A percentile compares a stretch with the other conserved stretches of the same genome.
phyloP scores from a whole-genome alignment of 208 protist genomes.

The Acanthamoeba culbertsoni region DNA sequence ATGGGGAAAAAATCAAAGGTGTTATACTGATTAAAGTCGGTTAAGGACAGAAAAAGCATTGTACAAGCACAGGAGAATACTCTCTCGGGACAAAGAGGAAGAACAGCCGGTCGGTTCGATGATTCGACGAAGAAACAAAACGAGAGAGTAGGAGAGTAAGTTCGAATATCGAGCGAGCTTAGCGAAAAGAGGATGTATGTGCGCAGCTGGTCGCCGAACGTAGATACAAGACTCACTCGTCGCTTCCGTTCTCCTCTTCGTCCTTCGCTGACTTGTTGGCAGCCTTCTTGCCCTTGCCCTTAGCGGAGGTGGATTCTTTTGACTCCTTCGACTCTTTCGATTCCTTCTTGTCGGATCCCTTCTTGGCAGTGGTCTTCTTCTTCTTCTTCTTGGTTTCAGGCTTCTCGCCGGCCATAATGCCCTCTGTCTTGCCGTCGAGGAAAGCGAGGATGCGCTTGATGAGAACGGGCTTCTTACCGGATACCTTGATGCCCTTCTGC shows the following conservation, averaged over 20 bases:
- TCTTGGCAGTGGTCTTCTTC: not conserved
- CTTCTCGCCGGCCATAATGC: conserved; percentile 26
- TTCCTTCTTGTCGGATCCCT: not conserved
- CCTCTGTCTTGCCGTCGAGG: conserved; percentile 7
- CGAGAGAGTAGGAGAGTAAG: not conserved
- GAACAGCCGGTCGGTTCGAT: too few relatives aligned
- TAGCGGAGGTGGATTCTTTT: not conserved
- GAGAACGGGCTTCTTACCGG: conserved; percentile 21
- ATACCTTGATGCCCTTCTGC: not conserved
- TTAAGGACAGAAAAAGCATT: too few relatives aligned
- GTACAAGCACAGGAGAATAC: too few relatives aligned
- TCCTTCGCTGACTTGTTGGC: not conserved
- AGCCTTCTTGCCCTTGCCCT: not conserved
- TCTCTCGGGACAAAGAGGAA: too few relatives aligned
- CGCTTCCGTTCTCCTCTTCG: not conserved
- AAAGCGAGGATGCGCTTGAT: conserved; percentile 51
- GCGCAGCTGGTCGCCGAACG: not conserved
- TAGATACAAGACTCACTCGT: not conserved
- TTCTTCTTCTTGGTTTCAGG: conserved; percentile 5
- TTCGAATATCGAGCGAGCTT: conserved; percentile 6
- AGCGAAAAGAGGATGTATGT: not conserved
- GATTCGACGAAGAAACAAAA: not conserved
- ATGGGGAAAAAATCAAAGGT: too few relatives aligned
- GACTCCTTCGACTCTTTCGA: not conserved
- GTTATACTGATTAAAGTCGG: too few relatives aligned